These are phyloP conservation scores for Lepidium campestre DNA, from an alignment of 441 rosid genomes.

Conservation along the genomic window DNA sequence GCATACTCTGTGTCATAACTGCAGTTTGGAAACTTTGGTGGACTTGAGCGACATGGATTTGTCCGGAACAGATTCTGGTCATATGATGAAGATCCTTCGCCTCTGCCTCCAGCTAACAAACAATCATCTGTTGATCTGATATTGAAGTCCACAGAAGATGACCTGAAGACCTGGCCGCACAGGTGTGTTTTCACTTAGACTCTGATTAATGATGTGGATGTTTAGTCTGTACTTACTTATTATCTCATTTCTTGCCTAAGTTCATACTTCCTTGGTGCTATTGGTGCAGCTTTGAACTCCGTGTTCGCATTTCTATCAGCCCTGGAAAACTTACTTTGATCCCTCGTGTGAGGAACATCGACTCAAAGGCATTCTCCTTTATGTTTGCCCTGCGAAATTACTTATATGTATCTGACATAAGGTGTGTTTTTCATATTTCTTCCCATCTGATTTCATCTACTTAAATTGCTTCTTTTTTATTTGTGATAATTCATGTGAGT, in stretches of 20 bases:
- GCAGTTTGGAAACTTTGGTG: constrained; percentile 57
- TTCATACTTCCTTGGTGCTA: not conserved
- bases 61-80: constrained; percentile 58
- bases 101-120: constrained; percentile 46
- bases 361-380: constrained; percentile 58
- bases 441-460: constrained; percentile 11
- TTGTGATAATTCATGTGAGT: not conserved
- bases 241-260: not conserved
- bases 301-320: constrained; percentile 54
- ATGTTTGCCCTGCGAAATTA: constrained; percentile 50
- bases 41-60: constrained; percentile 64
- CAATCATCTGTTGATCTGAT: constrained; percentile 53
- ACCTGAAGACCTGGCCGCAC: constrained; percentile 56
- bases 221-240: not conserved
- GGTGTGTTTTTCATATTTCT: constrained; percentile 32
- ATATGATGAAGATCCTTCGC: constrained; percentile 51
- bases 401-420: constrained; percentile 63
- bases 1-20: not conserved
- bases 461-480: not conserved
- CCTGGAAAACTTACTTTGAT: constrained; percentile 61
- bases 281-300: constrained; percentile 59
- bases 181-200: constrained; percentile 34
- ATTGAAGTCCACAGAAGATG: constrained; percentile 51
- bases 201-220: not conserved
- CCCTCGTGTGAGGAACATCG: constrained; percentile 71